Evolutionary conservation across 2,329 filamentous ascomycete genomes (phyloP).

Genomic region (Pseudodiploospora longispora): DNA sequence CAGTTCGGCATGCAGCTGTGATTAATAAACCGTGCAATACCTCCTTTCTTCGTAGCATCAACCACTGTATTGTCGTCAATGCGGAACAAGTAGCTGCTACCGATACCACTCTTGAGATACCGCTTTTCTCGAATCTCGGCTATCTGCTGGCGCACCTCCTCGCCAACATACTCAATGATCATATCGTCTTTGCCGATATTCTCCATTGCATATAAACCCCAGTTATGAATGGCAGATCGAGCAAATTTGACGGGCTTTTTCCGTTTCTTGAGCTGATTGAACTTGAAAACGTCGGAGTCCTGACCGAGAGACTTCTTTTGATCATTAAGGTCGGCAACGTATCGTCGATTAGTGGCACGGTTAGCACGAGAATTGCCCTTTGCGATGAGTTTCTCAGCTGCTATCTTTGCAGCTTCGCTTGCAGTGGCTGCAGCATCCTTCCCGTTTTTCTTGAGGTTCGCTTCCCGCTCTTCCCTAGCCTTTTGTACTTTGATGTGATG

Average conservation of each 20-base stretch:
- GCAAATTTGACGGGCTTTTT: slow-evolving; percentile 99
- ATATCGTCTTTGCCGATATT: slow-evolving; percentile 96
- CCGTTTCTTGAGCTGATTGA: slow-evolving; percentile 98
- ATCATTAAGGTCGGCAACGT: slow-evolving; percentile 89
- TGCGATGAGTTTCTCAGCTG: slow-evolving; percentile 70
- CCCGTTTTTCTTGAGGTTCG: slow-evolving; percentile 56
- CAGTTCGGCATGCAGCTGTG: slow-evolving; percentile 98
- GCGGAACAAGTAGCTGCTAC: slow-evolving; percentile 93
- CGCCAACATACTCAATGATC: slow-evolving; percentile 99
- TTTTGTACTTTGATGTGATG: slow-evolving; percentile 96
- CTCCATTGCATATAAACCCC: slow-evolving; percentile 96
- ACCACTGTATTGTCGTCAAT: slow-evolving; percentile 98
- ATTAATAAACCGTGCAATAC: slow-evolving; percentile 97
- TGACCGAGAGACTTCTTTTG: slow-evolving; percentile 79
- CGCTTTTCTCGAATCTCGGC: slow-evolving; percentile 90
- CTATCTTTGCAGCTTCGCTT: slow-evolving; percentile 62
- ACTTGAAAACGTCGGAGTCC: slow-evolving; percentile 86
- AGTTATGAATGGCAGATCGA: slow-evolving; percentile 95
- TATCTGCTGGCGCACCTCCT: slow-evolving; percentile 93
- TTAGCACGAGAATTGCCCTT: slow-evolving; percentile 90
- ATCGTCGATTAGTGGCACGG: slow-evolving; percentile 89
- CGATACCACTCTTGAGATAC: slow-evolving; percentile 93
- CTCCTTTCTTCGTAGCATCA: slow-evolving; percentile 96
- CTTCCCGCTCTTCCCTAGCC: slow-evolving; percentile 83
- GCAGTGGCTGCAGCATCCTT: slow-evolving; percentile 59